Base-by-base conservation (phyloP, 495 filamentous ascomycete species). In the Neurospora intermedia region DNA sequence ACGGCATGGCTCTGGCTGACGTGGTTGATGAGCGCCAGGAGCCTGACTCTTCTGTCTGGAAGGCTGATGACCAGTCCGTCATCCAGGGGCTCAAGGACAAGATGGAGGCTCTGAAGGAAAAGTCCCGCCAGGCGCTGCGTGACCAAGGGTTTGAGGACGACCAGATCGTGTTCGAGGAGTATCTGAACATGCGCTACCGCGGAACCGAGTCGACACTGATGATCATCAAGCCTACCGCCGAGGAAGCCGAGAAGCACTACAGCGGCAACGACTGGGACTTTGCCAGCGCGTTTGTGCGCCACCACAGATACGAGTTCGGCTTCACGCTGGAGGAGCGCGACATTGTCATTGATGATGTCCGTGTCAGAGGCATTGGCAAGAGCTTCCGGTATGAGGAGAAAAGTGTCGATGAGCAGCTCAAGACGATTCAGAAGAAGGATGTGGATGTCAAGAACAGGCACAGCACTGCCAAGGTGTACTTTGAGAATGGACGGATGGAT, bases 1-100 rank as follows among this genome's bases (percentile, higher is more conserved):
- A 98, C 75, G 96, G 96, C 18, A 98, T 99, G 95, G 94, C 94
- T 4, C 81, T 99, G 31, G 96, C 96, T 6, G 95, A 99, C 78
- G 94, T 97, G 1, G 95, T 98, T 15, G 92, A 97, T 69, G 96
- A 99, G 81, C 85, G 89, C 43, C 94, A 98, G 77, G 93, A 95
- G 76, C 96, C 96, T 8, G 93, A 94, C 59, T 96, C 94, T 5
- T 88, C 88, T n/a, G 87, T 93, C 4, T 95, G 92, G 91, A 81
- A 82, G 10, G 54, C 15, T 0, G 87, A 89, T n/a, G 72, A 85
- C 38, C 86, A 86, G 23, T 82, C 85, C 15, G 84, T 83, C 11
- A 84, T 89, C 18, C 75, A 84, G 0, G 83, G 83, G 2, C 83
- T 92, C 2, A 85, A 85, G 75, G 74, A 69, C 18, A 88, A 86